These are phyloP conservation scores for Zymoseptoria crescenta DNA, from an alignment of 2,329 filamentous ascomycete species.

Conservation along the genomic window DNA sequence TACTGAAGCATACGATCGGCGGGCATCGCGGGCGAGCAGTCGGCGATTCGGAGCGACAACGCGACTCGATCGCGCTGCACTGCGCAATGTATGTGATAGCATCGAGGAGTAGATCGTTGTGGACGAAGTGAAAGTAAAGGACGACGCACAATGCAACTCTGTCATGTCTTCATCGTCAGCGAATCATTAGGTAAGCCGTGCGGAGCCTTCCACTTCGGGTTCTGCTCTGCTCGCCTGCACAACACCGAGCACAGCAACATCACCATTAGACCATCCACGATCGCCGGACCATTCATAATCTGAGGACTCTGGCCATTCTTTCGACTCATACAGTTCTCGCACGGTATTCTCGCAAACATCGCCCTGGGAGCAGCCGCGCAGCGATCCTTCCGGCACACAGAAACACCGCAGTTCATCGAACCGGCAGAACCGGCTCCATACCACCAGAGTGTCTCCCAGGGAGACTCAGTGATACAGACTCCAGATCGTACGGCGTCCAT, in stretches of 20 bases:
- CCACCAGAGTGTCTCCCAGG: not conserved
- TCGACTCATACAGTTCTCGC: not conserved
- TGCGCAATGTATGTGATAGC: conserved; percentile 17
- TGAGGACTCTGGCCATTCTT: not conserved
- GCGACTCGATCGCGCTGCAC: conserved; percentile 16
- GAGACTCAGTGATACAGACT: not conserved
- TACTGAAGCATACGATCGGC: conserved; percentile 51
- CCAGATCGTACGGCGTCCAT: not conserved
- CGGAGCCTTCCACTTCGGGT: not conserved
- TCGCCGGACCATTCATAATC: not conserved
- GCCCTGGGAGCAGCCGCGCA: not conserved
- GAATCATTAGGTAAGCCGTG: too few species aligned
- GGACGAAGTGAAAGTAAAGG: not conserved
- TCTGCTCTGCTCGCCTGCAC: not conserved
- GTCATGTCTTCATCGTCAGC: not conserved
- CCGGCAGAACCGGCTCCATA: not conserved
- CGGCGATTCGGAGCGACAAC: conserved; percentile 17
- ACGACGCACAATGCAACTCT: not conserved
- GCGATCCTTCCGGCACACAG: not conserved
- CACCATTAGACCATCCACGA: not conserved
- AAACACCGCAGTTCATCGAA: not conserved
- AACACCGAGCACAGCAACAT: not conserved
- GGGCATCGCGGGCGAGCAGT: conserved; percentile 1
- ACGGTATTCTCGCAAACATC: not conserved
- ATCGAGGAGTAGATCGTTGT: conserved; percentile 9